Evolutionary conservation across 345 rosid genomes (phyloP).

Genomic region (Populus ilicifolia): DNA sequence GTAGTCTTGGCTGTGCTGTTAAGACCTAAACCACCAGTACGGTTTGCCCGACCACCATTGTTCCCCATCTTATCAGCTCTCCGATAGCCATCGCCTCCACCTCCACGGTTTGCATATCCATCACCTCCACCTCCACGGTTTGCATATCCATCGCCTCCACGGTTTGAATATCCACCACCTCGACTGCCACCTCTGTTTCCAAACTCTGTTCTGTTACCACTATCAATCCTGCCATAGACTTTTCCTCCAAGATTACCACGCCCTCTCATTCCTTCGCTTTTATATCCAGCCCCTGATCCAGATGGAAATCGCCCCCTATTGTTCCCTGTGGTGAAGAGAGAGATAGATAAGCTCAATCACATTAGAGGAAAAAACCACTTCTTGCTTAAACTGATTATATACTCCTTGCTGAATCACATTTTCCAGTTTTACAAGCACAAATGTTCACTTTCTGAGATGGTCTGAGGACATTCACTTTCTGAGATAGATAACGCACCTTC

Average conservation of each 20-base stretch:
- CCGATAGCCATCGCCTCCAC: conserved; percentile 32
- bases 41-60: conserved; percentile 49
- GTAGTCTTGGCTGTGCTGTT: conserved; percentile 36
- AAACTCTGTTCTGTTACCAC: conserved; percentile 49
- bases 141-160: conserved; percentile 43
- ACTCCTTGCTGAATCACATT: too few species aligned
- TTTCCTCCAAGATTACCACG: conserved; percentile 72
- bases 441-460: too few species aligned
- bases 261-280: conserved; percentile 69
- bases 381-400: background rate
- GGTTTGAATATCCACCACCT: conserved; percentile 66
- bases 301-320: conserved; percentile 58
- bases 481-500: too few species aligned
- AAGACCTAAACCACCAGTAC: conserved; percentile 29
- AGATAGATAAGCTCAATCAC: background rate
- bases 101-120: conserved; percentile 45
- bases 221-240: conserved; percentile 58
- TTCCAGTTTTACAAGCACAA: too few species aligned
- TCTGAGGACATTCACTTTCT: too few species aligned
- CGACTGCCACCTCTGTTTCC: conserved; percentile 57
- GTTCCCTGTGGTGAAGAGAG: conserved; percentile 44
- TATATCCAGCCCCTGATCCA: conserved; percentile 55
- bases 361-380: background rate
- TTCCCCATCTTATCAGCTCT: conserved; percentile 39
- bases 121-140: conserved; percentile 25